Percentiles rank a stretch among this genome's conserved stretches.
phyloP scores from a whole-genome alignment of 2,329 filamentous ascomycete species.

The Nothopassalora personata region DNA sequence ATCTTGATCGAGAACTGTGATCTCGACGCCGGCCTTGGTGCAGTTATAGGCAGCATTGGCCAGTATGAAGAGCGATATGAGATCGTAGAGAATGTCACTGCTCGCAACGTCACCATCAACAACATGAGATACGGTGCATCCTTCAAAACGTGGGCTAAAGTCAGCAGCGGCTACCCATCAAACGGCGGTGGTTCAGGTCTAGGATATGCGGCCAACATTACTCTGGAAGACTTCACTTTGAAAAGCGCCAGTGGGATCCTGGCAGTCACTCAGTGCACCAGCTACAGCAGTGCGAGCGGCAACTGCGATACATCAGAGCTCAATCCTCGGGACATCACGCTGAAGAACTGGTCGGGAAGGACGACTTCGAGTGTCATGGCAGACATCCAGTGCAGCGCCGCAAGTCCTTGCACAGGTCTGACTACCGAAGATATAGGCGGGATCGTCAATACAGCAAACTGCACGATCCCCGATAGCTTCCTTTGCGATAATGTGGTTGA shows the following conservation, averaged over 20 bases:
- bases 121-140: conserved; percentile 17
- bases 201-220: conserved; percentile 39
- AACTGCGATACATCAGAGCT: conserved; percentile 33
- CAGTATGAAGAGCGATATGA: conserved; percentile 49
- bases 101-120: conserved; percentile 38
- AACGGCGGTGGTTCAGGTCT: conserved; percentile 55
- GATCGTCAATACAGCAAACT: conserved; percentile 11
- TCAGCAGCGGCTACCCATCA: conserved; percentile 44
- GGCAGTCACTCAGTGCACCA: conserved; percentile 24
- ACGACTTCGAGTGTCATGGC: conserved; percentile 18
- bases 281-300: conserved; percentile 18
- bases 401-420: conserved; percentile 22
- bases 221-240: conserved; percentile 30
- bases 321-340: conserved; percentile 33
- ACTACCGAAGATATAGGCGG: conserved; percentile 7
- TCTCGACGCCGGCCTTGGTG: conserved; percentile 48
- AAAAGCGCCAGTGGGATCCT: conserved; percentile 22
- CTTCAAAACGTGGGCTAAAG: conserved; percentile 56
- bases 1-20: conserved; percentile 46
- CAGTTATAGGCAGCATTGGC: conserved; percentile 54
- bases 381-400: conserved; percentile 25
- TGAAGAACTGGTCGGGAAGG: conserved; percentile 29
- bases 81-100: conserved; percentile 47
- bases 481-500: conserved; percentile 23
- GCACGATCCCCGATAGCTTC: conserved; percentile 18